Base-by-base conservation (phyloP, 75 land plant species). In the Picea sitchensis region DNA sequence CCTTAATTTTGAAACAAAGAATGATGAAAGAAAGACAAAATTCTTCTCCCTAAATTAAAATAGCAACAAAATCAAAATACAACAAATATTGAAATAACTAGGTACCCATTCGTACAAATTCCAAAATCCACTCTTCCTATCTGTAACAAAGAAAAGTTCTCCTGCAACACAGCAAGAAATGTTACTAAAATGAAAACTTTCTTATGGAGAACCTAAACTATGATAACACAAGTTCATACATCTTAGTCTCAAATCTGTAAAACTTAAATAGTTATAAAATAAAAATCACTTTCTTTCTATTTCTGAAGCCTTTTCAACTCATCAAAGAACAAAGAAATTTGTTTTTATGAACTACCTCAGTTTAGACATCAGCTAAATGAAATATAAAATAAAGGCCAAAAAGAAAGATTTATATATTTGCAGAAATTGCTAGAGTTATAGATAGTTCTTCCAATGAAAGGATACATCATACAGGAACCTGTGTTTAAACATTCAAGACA, bases 21-120 rank as follows among this genome's bases (percentile, higher is more conserved):
- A 34, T 14, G 17, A 34, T 23, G 32, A 63, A 21, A 32, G 56
- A 11, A 51, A 51, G 9, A 51, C 1, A 51, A 4, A 64, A 9
- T 4, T 32, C 15, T 34, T 32, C 5, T 34, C 41, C 5, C 18
- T 30, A 0, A 32, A 21, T 30, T 64, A 30, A 31, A 32, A 65
- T 4, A 31, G 32, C 2, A 65, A 65, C 0, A 12, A 65, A 13
- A 31, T 32, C 36, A 51, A 67, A 67, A 20, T 71, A 58, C 61
- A 26, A 76, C 2, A 76, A 62, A 76, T 59, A 58, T 4, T 5
- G 20, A 56, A 62, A 23, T 75, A 34, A 77, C 44, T 18, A 57
- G 23, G 81, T 85, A 96, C 99, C 99, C 99, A 96, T 80, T 82
- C 86, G 68, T 92, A 83, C 32, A 96, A 81, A 83, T 96, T 96